These are phyloP conservation scores for Pythium insidiosum DNA, from an alignment of 352 stramenopile genomes.

Conservation along the genomic window DNA sequence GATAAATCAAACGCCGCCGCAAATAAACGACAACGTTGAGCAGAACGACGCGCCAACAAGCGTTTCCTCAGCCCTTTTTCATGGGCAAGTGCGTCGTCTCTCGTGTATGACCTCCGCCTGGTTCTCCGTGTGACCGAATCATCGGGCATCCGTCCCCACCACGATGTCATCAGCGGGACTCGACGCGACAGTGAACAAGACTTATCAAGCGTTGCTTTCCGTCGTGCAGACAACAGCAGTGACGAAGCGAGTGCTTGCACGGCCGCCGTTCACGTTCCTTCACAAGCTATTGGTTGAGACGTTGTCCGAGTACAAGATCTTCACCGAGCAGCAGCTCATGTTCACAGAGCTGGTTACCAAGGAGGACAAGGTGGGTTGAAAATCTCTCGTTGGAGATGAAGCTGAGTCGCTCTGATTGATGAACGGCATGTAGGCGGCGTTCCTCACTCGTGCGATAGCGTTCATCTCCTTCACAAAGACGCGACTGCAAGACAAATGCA, in stretches of 20 bases:
- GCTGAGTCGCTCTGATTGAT: not conserved
- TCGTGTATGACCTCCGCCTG: no score
- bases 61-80: no score
- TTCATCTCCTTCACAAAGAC: slow-evolving; percentile 63
- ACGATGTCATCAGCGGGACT: no score
- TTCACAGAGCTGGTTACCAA: slow-evolving; percentile 52
- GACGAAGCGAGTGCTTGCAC: slow-evolving; percentile 51
- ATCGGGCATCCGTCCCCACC: no score
- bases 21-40: no score
- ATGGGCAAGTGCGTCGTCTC: no score
- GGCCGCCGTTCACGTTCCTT: slow-evolving; percentile 77
- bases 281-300: slow-evolving; percentile 76
- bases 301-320: slow-evolving; percentile 49
- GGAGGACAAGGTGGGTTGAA: slow-evolving; percentile 53
- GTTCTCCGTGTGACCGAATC: no score
- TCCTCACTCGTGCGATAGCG: slow-evolving; percentile 64
- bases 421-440: slow-evolving; percentile 33
- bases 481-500: slow-evolving; percentile 24
- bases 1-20: not conserved
- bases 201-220: slow-evolving; percentile 48
- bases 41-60: no score
- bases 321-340: slow-evolving; percentile 51
- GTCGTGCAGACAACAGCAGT: slow-evolving; percentile 66
- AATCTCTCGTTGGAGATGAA: not conserved
- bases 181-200: slow-evolving; percentile 42